Conservation (phyloP, 306 rosid species). For the Sindora glabra region DNA sequence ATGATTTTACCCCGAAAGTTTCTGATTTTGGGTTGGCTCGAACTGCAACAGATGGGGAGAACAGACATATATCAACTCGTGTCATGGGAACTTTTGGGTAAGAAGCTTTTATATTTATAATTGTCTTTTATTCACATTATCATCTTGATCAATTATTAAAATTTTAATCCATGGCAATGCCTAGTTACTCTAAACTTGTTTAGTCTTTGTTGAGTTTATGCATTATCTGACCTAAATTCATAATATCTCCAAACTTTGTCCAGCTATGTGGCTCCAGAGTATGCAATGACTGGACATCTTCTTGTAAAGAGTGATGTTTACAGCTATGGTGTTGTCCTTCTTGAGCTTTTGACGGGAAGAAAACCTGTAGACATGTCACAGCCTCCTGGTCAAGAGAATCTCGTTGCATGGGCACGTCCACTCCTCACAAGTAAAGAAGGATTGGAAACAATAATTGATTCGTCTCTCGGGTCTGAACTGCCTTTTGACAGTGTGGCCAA, state of each 20-base stretch:
- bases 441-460: conserved; percentile 46
- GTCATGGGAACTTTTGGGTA: conserved; percentile 99
- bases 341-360: conserved; percentile 76
- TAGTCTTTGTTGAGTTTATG: no score
- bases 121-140: no score
- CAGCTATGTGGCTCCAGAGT: conserved; percentile 91
- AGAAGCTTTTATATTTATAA: conserved; percentile 1
- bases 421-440: conserved; percentile 64
- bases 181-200: no score
- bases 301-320: conserved; percentile 90
- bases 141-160: no score
- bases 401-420: conserved; percentile 83
- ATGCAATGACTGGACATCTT: conserved; percentile 94
- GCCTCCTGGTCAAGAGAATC: conserved; percentile 81
- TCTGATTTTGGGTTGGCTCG: conserved; percentile 98
- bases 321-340: conserved; percentile 94
- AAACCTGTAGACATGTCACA: conserved; percentile 92
- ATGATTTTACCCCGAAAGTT: conserved; percentile 90
- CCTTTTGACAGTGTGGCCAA: conserved; percentile 62
- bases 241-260: no score
- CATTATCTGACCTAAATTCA: no score
- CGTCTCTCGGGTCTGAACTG: conserved; percentile 38
- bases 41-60: conserved; percentile 75
- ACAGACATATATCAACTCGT: conserved; percentile 79
- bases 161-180: no score